Base-by-base conservation (phyloP, 345 rosid species). In the Arabis hirsuta region DNA sequence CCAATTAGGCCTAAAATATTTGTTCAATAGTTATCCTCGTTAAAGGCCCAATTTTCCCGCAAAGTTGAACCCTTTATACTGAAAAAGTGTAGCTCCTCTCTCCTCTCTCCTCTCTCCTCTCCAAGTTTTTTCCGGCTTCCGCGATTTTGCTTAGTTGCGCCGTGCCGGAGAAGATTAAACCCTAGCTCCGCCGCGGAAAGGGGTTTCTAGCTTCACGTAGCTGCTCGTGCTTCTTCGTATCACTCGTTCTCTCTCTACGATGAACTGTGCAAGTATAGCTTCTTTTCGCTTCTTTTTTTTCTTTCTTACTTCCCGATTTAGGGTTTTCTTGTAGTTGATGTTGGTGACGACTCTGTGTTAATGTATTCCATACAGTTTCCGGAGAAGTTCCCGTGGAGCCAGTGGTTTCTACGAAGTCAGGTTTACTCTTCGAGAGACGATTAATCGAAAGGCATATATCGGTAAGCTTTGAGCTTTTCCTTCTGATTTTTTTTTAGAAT, bases 311-410 rank as follows among this genome's bases (percentile, higher is more conserved):
- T 1, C 3, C 45, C 13, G 22, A 24, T 43, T 64, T 47, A 46
- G 66, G 69, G 63, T 43, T 57, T 27, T 58, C 22, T 51, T 63
- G 24, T 43, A 9, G 6, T 44, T 22, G 7, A 29, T 47, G 13
- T 41, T 52, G 42, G 46, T 71, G 66, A 32, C 9, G 41, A 42
- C 76, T 62, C 67, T 81, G 14, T 56, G 34, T 2, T 55, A 12
- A 52, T 78, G 43, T 69, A 32, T 39, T 22, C 26, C 34, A 0
- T 81, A 34, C 78, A 95, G 99, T 95, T 51, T 91, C 99, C 72
- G 96, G 97, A 77, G 96, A 88, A 81, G 89, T 95, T 74, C 97
- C 99, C 76, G 93, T 82, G 75, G 96, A 87, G 64, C 96, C 99
- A 12, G 97, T 95, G 9, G 89, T 91, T 24, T 87, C 96, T 2